Conservation (phyloP, 2,329 filamentous ascomycete genomes). For the Fusarium scirpi region DNA sequence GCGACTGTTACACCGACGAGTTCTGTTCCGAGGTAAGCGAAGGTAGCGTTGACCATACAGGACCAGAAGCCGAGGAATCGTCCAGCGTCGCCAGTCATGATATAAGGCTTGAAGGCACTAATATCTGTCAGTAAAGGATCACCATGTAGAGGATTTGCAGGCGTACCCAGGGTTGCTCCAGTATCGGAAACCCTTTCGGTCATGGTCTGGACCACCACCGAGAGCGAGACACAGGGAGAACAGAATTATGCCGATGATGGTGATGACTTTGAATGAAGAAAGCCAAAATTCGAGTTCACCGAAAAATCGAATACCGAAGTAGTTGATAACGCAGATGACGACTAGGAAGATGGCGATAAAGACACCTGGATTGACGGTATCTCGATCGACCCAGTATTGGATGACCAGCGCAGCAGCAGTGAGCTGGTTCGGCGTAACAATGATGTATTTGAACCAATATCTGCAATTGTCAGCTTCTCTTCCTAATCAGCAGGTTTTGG, state of each 20-base stretch:
- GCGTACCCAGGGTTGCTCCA: constrained; percentile 68
- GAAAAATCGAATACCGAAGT: constrained; percentile 75
- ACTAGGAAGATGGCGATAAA: constrained; percentile 80
- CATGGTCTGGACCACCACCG: constrained; percentile 73
- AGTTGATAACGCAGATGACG: constrained; percentile 73
- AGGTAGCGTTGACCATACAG: constrained; percentile 80
- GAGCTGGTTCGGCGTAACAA: constrained; percentile 85
- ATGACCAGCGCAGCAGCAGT: constrained; percentile 85
- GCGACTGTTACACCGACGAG: constrained; percentile 82
- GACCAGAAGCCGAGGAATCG: constrained; percentile 75
- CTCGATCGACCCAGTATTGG: constrained; percentile 77
- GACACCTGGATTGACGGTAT: constrained; percentile 79
- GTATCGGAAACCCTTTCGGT: constrained; percentile 74
- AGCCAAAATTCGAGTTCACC: constrained; percentile 74
- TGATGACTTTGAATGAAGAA: constrained; percentile 75
- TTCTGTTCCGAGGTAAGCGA: constrained; percentile 83
- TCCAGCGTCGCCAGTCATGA: constrained; percentile 53
- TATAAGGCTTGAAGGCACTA: constrained; percentile 54
- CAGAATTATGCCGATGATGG: constrained; percentile 74
- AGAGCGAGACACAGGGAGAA: constrained; percentile 72
- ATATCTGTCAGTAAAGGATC: not conserved
- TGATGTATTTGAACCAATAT: constrained; percentile 83
- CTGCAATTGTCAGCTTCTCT: constrained; percentile 46
- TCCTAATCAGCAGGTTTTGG: not conserved
- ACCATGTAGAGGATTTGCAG: accelerated